Percentiles rank a stretch among this genome's conserved stretches.
Evolutionary conservation across 2,329 filamentous ascomycete genomes (phyloP).

Genomic region (Stagonosporopsis tanaceti): DNA sequence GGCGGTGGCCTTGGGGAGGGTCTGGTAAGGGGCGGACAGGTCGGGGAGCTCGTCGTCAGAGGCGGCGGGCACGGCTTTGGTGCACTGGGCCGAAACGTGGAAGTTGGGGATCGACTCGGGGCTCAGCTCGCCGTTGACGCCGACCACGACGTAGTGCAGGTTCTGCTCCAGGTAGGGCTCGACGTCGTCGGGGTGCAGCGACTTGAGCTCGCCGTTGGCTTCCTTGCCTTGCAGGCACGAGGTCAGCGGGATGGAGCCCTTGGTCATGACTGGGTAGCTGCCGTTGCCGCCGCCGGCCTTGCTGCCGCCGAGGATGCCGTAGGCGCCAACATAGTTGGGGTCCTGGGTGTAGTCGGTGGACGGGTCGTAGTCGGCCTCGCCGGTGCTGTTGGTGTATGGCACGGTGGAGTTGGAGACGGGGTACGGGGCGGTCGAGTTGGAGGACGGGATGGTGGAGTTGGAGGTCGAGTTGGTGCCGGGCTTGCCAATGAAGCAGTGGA

Average conservation of each 20-base stretch:
- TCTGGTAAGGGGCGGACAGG: constrained; percentile 36
- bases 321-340: constrained; percentile 45
- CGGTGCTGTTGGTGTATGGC: constrained; percentile 30
- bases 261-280: constrained; percentile 39
- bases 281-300: constrained; percentile 36
- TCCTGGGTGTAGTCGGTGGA: constrained; percentile 38
- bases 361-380: constrained; percentile 35
- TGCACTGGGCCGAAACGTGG: constrained; percentile 44
- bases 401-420: constrained; percentile 31
- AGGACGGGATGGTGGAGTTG: constrained; percentile 21
- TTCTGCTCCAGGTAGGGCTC: constrained; percentile 46
- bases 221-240: constrained; percentile 46
- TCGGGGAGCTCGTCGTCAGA: constrained; percentile 39
- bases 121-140: constrained; percentile 41
- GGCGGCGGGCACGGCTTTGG: constrained; percentile 38
- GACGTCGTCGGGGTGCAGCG: constrained; percentile 42
- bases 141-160: constrained; percentile 48
- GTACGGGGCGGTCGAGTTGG: constrained; percentile 36
- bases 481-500: constrained; percentile 49
- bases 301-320: constrained; percentile 42
- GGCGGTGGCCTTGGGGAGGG: constrained; percentile 37
- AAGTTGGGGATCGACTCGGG: constrained; percentile 42
- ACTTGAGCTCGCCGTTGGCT: constrained; percentile 40
- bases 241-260: constrained; percentile 46
- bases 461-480: constrained; percentile 33